Evolutionary conservation across 2,329 filamentous ascomycete genomes (phyloP), one percentile per base, ranked within the genome.

Genomic region (Septoria linicola): DNA sequence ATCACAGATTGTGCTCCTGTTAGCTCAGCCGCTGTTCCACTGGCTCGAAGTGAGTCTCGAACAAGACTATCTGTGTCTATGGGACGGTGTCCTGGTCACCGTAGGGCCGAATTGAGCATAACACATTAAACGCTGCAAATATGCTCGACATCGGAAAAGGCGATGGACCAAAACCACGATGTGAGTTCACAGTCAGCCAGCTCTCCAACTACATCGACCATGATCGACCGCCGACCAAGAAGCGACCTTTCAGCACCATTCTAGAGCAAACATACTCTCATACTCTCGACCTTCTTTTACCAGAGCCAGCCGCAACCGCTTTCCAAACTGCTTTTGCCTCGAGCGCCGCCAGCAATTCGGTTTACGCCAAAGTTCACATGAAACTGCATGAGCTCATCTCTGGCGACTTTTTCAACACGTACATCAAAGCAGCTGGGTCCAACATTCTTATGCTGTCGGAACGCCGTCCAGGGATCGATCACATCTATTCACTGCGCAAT

Each of bases 401-500:
- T 27, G 81, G 82, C 1, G 80, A 84, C 0, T 95, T 96, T 63
- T 90, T 96, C 63, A 85, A 81, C n/a, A 76, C 83, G 36, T 91
- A 95, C 66, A 84, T 97, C 59, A 95, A 95, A 49, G 31, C 48
- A 14, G 53, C 55, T 2, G 32, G 43, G 23, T 39, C 51, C 4
- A 84, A 89, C 65, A 74, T 95, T 41, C 70, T 88, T 60, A 88
- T 97, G 86, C 78, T 96, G 2, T 96, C 91, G 81, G 91, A 68
- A 23, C 90, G 89, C 10, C 79, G 80, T 25, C 74, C 79, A 6
- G 84, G 82, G 2, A 86, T 91, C 63, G 88, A 87, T 60, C 36
- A 44, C 17, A 76, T 85, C 2, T 92, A 89, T 66, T 80, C 80
- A 0, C 72, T 97, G 1, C 77, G 73, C 50, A 80, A 89, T 59